These are phyloP conservation scores for Amaranthus palmeri DNA, from an alignment of 148 eudicot species.

Conservation along the genomic window DNA sequence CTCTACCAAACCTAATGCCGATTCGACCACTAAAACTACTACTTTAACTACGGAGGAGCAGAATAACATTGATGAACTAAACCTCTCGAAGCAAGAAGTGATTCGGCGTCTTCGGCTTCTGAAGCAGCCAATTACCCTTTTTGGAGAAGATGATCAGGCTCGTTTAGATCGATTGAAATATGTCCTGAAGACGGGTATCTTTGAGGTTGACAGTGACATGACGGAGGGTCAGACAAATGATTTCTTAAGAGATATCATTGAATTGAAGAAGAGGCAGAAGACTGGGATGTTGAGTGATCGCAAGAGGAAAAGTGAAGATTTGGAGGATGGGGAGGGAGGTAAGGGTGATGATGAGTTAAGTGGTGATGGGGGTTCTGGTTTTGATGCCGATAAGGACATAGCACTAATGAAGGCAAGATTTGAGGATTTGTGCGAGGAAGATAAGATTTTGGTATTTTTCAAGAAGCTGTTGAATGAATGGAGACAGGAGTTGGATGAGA, in stretches of 20 bases:
- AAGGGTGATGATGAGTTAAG: slow-evolving; percentile 74
- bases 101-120: slow-evolving; percentile 73
- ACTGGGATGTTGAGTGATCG: slow-evolving; percentile 64
- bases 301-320: slow-evolving; percentile 67
- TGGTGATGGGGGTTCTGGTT: slow-evolving; percentile 64
- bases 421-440: slow-evolving; percentile 80
- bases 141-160: slow-evolving; percentile 79
- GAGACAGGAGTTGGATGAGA: slow-evolving; percentile 76
- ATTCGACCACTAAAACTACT: slow-evolving; percentile 43
- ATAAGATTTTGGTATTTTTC: slow-evolving; percentile 89
- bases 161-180: slow-evolving; percentile 69
- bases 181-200: slow-evolving; percentile 69
- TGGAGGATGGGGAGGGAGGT: slow-evolving; percentile 65
- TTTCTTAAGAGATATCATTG: slow-evolving; percentile 80
- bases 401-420: slow-evolving; percentile 79
- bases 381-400: slow-evolving; percentile 78
- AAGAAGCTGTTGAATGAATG: slow-evolving; percentile 90
- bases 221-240: slow-evolving; percentile 95
- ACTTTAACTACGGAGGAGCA: slow-evolving; percentile 57
- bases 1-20: slow-evolving; percentile 39
- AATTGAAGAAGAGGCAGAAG: slow-evolving; percentile 86
- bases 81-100: slow-evolving; percentile 69
- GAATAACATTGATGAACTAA: slow-evolving; percentile 56
- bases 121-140: slow-evolving; percentile 78
- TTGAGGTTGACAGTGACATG: slow-evolving; percentile 88